phyloP scores from a whole-genome alignment of 176 grass and related monocot genomes.

The Luzula sylvatica region DNA sequence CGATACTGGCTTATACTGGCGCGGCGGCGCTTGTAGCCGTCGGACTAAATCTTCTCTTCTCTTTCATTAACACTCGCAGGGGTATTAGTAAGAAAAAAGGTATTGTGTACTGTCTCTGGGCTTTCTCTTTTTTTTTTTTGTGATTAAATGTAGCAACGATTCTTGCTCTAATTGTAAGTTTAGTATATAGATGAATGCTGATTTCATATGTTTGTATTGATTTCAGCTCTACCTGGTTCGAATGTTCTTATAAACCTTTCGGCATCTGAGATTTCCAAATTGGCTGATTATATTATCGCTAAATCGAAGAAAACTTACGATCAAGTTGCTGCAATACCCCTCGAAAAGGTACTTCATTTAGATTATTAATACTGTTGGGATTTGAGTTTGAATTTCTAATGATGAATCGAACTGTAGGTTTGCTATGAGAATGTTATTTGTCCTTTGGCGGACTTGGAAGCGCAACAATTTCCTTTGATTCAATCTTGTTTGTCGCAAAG shows the following conservation, averaged over 20 bases:
- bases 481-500: constrained; percentile 73
- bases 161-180: not conserved
- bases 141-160: not conserved
- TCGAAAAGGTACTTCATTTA: constrained; percentile 59
- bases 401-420: constrained; percentile 36
- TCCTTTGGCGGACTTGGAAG: constrained; percentile 79
- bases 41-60: constrained; percentile 74
- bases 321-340: constrained; percentile 61
- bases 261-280: constrained; percentile 51
- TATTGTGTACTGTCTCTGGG: constrained; percentile 7
- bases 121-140: not conserved
- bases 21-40: constrained; percentile 67
- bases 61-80: constrained; percentile 49
- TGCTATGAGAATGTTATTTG: constrained; percentile 54
- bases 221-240: constrained; percentile 66
- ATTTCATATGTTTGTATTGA: not conserved
- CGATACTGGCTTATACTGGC: constrained; percentile 39
- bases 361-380: not conserved
- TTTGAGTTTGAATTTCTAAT: constrained; percentile 9
- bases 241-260: constrained; percentile 54
- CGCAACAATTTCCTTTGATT: constrained; percentile 71
- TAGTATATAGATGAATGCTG: not conserved
- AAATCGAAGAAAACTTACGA: constrained; percentile 80
- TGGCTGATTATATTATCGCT: constrained; percentile 50
- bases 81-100: constrained; percentile 49